A percentile compares a stretch with the other conserved stretches of the same genome.
These are phyloP conservation scores for Furcasterigmium furcatum DNA, from an alignment of 2,329 filamentous ascomycete genomes.

Conservation along the genomic window DNA sequence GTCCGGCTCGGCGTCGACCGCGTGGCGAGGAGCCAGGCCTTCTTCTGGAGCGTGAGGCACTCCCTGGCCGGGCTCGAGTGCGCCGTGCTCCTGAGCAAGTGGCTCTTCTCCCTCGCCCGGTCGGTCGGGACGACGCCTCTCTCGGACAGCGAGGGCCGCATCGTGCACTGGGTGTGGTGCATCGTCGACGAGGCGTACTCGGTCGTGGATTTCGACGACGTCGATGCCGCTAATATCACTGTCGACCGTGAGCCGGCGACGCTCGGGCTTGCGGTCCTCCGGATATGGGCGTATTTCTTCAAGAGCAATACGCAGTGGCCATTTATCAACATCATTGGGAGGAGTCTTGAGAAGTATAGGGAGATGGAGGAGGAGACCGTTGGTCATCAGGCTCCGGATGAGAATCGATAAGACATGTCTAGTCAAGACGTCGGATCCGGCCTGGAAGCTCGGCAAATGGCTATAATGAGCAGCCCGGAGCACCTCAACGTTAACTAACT, in stretches of 20 bases:
- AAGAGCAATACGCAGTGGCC: slow-evolving; percentile 44
- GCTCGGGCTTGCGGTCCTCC: slow-evolving; percentile 34
- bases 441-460: no score
- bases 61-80: slow-evolving; percentile 52
- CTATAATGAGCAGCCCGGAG: no score
- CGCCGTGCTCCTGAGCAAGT: slow-evolving; percentile 50
- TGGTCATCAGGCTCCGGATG: no score
- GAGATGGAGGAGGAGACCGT: no score
- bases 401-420: no score
- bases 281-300: slow-evolving; percentile 44
- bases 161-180: slow-evolving; percentile 41
- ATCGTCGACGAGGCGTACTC: slow-evolving; percentile 40
- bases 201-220: slow-evolving; percentile 31
- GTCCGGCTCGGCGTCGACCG: slow-evolving; percentile 51
- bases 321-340: slow-evolving; percentile 41
- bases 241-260: slow-evolving; percentile 19
- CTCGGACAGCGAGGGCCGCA: slow-evolving; percentile 35
- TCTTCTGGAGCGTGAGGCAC: slow-evolving; percentile 56
- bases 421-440: no score
- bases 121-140: slow-evolving; percentile 15
- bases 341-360: slow-evolving; percentile 32
- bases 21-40: slow-evolving; percentile 51
- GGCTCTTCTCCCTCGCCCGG: slow-evolving; percentile 28
- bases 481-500: no score
- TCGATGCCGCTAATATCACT: neutral